Evolutionary conservation across 352 stramenopile species (phyloP).

Genomic region (Phytophthora pinifolia): DNA sequence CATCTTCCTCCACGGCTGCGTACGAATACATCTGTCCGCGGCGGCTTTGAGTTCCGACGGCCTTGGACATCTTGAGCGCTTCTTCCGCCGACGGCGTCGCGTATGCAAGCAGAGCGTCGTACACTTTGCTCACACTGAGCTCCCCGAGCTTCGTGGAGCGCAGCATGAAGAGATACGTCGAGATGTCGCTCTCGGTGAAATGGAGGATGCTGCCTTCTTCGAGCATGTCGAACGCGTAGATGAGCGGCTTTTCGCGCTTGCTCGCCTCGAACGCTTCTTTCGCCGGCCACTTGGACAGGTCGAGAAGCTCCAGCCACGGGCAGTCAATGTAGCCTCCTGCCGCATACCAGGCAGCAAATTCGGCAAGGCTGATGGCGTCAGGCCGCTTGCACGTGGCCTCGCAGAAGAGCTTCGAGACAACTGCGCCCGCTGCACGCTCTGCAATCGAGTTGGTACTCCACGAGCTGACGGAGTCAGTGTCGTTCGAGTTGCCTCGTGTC

Average conservation of each 20-base stretch:
- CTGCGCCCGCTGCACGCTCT: slow-evolving; percentile 82
- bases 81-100: slow-evolving; percentile 75
- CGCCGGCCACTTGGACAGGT: slow-evolving; percentile 94
- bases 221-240: slow-evolving; percentile 86
- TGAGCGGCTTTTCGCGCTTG: slow-evolving; percentile 80
- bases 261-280: slow-evolving; percentile 88
- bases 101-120: slow-evolving; percentile 73
- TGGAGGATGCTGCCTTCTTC: slow-evolving; percentile 85
- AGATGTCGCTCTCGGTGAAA: slow-evolving; percentile 85
- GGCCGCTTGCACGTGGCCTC: slow-evolving; percentile 60
- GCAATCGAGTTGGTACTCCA: slow-evolving; percentile 84
- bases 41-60: slow-evolving; percentile 40
- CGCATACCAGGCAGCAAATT: slow-evolving; percentile 98
- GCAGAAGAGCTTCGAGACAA: slow-evolving; percentile 90
- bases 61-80: slow-evolving; percentile 60
- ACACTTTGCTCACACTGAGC: slow-evolving; percentile 75
- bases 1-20: slow-evolving; percentile 76
- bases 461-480: slow-evolving; percentile 53
- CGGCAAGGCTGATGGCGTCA: slow-evolving; percentile 89
- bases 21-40: slow-evolving; percentile 71
- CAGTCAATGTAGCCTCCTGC: slow-evolving; percentile 93
- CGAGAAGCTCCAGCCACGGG: slow-evolving; percentile 95
- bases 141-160: slow-evolving; percentile 76
- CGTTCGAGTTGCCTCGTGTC: slow-evolving; percentile 58
- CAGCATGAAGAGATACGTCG: slow-evolving; percentile 84